Percentiles rank a stretch among this genome's conserved stretches.
phyloP scores from a whole-genome alignment of 305 asterid species.

The Plantago coronopus region DNA sequence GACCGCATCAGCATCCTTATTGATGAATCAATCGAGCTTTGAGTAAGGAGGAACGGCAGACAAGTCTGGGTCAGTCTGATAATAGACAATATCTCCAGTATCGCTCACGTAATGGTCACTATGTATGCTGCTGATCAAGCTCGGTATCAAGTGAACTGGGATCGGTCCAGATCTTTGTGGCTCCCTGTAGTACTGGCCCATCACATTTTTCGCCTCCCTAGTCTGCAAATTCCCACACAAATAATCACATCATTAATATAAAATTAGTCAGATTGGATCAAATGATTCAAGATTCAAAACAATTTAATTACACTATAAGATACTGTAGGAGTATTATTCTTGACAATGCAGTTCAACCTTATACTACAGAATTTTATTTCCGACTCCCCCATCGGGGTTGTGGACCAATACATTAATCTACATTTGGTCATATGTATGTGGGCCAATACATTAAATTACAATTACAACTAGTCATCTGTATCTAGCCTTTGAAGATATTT shows the following conservation, averaged over 20 bases:
- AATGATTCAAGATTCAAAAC: no score
- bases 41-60: not conserved
- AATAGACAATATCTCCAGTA: slow-evolving; percentile 64
- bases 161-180: slow-evolving; percentile 66
- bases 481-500: no score
- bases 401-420: no score
- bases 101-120: slow-evolving; percentile 79
- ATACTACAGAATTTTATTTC: no score
- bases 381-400: no score
- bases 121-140: slow-evolving; percentile 51
- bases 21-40: slow-evolving; percentile 3
- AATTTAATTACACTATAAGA: no score
- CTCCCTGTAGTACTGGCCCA: slow-evolving; percentile 78
- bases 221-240: slow-evolving; percentile 44
- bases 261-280: no score
- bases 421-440: no score
- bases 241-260: not conserved
- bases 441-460: not conserved
- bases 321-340: no score
- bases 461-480: no score
- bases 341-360: no score
- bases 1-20: not conserved
- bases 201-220: slow-evolving; percentile 61
- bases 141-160: slow-evolving; percentile 63
- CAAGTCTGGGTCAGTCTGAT: slow-evolving; percentile 44